Base-by-base conservation (phyloP, 2,329 filamentous ascomycete genomes). In the Arthrobotrys megalospora region DNA sequence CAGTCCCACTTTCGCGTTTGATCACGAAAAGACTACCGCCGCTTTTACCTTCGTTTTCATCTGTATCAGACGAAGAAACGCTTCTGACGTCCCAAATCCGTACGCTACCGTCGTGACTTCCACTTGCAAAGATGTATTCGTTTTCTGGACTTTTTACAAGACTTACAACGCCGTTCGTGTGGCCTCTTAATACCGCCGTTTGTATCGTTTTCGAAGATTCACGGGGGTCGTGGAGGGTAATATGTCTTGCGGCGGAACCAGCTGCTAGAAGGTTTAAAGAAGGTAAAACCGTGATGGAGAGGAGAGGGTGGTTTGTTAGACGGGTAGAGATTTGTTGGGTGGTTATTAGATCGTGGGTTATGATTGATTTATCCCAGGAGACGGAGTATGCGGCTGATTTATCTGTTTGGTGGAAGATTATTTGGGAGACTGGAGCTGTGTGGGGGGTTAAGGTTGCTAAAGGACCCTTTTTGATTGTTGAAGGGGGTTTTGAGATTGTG, bases 151-250 rank as follows among this genome's bases (percentile, higher is more conserved):
- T 88, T 10, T 85, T 85, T 11, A 88, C 87, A 45, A 92, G 85
- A n/a, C 86, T 85, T 1, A 90, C 88, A 10, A 91, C 88, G 6
- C 87, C 88, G 64, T 82, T 82, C 7, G 81, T 80, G 48, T 82
- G 81, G 0, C 78, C 83, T 69, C 80, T 6, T 88, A 90, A 45
- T 86, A 86, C 8, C 86, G 83, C 14, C 84, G 84, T 36, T 90
- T 82, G 6, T 91, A 91, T 1, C 0, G 90, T 89, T 0, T 90
- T 89, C 2, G 93, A 92, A 2, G 91, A 92, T 34, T 90, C 91
- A 66, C 96, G 90, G 2, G 95, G 95, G 84, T 99, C 96, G 81
- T 98, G 89, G n/a, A 99, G 88, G 0, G 93, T 95, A 83, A 99
- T 92, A 93, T 97, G 76, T 94, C 96, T 21, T 90, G 85, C 67